phyloP scores from a whole-genome alignment of 2,329 filamentous ascomycete species.

The Fusarium liriodendri region DNA sequence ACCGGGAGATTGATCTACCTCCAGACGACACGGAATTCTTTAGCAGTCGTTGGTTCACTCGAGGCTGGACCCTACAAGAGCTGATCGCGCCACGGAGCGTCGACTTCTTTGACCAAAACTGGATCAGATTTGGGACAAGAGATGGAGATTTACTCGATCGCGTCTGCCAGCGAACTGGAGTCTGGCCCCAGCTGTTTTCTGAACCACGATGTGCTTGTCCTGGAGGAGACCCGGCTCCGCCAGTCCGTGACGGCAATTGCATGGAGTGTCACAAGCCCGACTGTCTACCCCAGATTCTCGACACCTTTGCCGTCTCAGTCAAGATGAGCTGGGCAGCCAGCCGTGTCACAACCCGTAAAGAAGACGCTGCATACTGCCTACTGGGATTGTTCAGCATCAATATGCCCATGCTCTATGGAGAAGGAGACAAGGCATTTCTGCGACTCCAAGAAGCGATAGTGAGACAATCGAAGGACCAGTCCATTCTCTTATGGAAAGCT shows the following conservation, averaged over 20 bases:
- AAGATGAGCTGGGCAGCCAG: slow-evolving; percentile 45
- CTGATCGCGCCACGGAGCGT: slow-evolving; percentile 44
- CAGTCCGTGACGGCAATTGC: slow-evolving; percentile 35
- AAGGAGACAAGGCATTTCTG: slow-evolving; percentile 41
- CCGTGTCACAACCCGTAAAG: slow-evolving; percentile 41
- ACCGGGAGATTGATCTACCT: neutral
- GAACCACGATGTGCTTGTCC: slow-evolving; percentile 34
- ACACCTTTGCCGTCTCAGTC: slow-evolving; percentile 38
- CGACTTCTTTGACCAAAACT: slow-evolving; percentile 44
- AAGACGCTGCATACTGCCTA: slow-evolving; percentile 47
- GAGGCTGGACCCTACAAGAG: slow-evolving; percentile 46
- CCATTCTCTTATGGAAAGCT: slow-evolving; percentile 34
- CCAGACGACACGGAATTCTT: slow-evolving; percentile 21
- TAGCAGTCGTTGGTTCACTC: slow-evolving; percentile 36
- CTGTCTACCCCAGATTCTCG: slow-evolving; percentile 32
- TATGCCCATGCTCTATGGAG: slow-evolving; percentile 46
- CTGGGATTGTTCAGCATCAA: slow-evolving; percentile 46
- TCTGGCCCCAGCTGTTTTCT: slow-evolving; percentile 33
- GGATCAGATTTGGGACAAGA: slow-evolving; percentile 43
- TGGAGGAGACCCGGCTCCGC: neutral
- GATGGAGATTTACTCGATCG: slow-evolving; percentile 26
- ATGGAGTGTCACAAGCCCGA: slow-evolving; percentile 15
- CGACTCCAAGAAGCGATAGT: slow-evolving; percentile 41
- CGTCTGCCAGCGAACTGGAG: slow-evolving; percentile 28
- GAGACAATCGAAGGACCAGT: slow-evolving; percentile 39